Conservation (phyloP, 345 rosid species). For the Citrus reticulata region DNA sequence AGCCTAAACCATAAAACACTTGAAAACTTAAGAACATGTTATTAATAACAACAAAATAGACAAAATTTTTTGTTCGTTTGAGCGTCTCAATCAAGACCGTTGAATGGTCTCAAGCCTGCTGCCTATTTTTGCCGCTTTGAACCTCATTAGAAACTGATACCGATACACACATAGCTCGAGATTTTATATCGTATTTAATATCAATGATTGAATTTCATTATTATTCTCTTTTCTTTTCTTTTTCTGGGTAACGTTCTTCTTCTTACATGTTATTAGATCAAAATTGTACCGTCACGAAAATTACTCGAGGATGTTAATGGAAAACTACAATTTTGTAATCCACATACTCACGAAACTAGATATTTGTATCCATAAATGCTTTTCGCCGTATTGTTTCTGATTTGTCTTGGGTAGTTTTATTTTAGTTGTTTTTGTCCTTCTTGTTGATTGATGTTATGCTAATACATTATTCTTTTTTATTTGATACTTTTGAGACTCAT, state of each 20-base stretch:
- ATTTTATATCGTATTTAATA: background rate
- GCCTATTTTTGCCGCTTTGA: background rate
- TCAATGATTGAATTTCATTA: background rate
- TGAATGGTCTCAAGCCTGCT: slow-evolving; percentile 25
- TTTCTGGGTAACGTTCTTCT: background rate
- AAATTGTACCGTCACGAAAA: background rate
- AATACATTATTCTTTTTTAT: no score
- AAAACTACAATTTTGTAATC: background rate
- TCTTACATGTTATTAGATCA: background rate
- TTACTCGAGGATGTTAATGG: background rate
- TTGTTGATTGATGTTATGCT: no score
- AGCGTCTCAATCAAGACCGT: slow-evolving; percentile 33
- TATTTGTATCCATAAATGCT: no score
- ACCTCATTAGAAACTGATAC: background rate
- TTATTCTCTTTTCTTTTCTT: no score
- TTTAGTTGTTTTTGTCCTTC: no score
- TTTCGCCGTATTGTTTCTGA: no score
- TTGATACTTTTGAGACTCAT: no score
- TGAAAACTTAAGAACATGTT: no score
- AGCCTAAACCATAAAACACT: no score
- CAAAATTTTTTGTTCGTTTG: slow-evolving; percentile 16
- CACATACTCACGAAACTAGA: no score
- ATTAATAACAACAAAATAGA: background rate
- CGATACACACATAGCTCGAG: no score
- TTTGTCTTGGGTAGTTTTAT: no score